Evolutionary conservation across 495 filamentous ascomycete species (phyloP).

Genomic region (Aspergillus ellipticus): DNA sequence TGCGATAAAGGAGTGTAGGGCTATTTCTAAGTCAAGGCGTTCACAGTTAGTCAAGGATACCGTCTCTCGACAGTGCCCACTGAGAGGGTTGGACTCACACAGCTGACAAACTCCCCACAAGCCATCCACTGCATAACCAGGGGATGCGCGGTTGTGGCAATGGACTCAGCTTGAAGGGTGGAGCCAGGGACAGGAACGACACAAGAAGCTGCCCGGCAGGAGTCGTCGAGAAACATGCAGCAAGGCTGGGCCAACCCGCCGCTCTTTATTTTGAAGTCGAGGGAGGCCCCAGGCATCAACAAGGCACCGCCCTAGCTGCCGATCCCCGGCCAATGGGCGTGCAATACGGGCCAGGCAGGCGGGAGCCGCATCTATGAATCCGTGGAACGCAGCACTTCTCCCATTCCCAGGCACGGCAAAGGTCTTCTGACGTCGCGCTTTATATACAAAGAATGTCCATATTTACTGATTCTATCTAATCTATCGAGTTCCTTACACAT

Average conservation of each 20-base stretch:
- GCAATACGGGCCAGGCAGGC: not conserved
- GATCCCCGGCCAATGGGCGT: not conserved
- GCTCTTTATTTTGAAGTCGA: slow-evolving; percentile 5
- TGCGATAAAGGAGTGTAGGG: not conserved
- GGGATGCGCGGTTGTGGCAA: slow-evolving; percentile 7
- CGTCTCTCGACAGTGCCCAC: not conserved
- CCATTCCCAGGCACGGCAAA: too few relatives aligned
- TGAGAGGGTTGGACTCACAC: slow-evolving; percentile 17
- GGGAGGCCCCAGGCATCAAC: slow-evolving; percentile 5
- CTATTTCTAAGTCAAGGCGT: slow-evolving; percentile 9
- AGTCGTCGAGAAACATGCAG: slow-evolving; percentile 37
- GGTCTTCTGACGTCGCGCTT: too few relatives aligned
- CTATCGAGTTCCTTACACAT: slow-evolving; percentile 37
- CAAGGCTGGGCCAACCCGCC: slow-evolving; percentile 10
- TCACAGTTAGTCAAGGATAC: slow-evolving; percentile 4
- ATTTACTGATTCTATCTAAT: not conserved
- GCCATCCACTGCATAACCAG: slow-evolving; percentile 19
- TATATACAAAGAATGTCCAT: too few relatives aligned
- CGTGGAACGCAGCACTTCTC: too few relatives aligned
- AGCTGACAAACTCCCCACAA: slow-evolving; percentile 20
- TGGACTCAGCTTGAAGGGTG: slow-evolving; percentile 13
- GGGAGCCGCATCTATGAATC: slow-evolving; percentile 1
- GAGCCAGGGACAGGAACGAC: slow-evolving; percentile 16
- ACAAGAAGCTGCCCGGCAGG: slow-evolving; percentile 17
- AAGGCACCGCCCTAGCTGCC: not conserved